Percentiles rank a stretch among this genome's conserved stretches.
phyloP scores from a whole-genome alignment of 75 land plant genomes.

The Picea glauca region DNA sequence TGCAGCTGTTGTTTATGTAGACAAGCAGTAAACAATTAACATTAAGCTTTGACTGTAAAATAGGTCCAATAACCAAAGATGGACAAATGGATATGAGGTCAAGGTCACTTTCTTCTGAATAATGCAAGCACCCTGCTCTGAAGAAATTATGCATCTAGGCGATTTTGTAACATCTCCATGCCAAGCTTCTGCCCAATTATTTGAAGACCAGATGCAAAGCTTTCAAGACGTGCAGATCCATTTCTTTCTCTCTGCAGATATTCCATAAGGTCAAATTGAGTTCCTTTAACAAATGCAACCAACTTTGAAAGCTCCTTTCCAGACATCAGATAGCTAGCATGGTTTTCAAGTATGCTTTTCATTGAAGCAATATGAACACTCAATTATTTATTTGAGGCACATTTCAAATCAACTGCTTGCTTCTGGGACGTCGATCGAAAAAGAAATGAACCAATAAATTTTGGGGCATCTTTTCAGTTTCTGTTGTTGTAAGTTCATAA shows the following conservation, averaged over 20 bases:
- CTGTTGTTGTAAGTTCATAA: constrained; percentile 59
- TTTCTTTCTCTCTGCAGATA: constrained; percentile 75
- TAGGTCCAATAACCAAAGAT: too few relatives aligned
- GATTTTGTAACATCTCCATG: too few relatives aligned
- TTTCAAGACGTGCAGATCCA: constrained; percentile 89
- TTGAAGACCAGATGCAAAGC: constrained; percentile 86
- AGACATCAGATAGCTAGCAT: constrained; percentile 91
- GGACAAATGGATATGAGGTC: too few relatives aligned
- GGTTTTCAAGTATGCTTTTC: constrained; percentile 87
- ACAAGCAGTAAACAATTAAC: too few relatives aligned
- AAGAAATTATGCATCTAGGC: too few relatives aligned
- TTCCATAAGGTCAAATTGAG: constrained; percentile 95
- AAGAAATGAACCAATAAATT: constrained; percentile 76
- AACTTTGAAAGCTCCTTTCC: constrained; percentile 90
- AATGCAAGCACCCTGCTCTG: too few relatives aligned
- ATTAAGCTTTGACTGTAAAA: too few relatives aligned
- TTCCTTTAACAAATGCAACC: constrained; percentile 98
- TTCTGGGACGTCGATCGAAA: constrained; percentile 46
- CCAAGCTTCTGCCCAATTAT: constrained; percentile 71
- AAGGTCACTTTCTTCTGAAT: too few relatives aligned
- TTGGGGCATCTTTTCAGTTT: constrained; percentile 60
- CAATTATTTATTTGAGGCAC: constrained; percentile 62
- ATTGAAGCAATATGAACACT: constrained; percentile 84
- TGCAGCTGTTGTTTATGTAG: too few relatives aligned
- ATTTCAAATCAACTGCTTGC: constrained; percentile 43